Evolutionary conservation across 2,329 filamentous ascomycete species (phyloP).

Genomic region (Amylocarpus encephaloides): DNA sequence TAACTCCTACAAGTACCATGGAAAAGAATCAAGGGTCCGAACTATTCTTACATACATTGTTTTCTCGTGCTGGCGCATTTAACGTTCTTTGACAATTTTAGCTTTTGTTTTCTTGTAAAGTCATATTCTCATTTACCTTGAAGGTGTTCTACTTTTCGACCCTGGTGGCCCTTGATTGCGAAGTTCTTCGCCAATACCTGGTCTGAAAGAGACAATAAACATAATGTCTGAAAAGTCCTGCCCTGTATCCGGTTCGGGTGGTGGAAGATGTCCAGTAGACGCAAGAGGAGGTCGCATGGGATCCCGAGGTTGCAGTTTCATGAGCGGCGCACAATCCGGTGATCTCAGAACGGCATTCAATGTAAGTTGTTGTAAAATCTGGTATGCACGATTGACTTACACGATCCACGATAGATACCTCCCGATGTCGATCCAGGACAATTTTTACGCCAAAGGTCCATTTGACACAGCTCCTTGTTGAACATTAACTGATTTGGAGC

Average conservation of each 20-base stretch:
- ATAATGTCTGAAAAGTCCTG: constrained; percentile 21
- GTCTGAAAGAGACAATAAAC: not conserved
- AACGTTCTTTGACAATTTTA: too few relatives aligned
- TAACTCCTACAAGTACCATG: too few relatives aligned
- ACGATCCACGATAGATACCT: constrained; percentile 34
- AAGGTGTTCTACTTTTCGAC: not conserved
- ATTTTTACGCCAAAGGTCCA: constrained; percentile 36
- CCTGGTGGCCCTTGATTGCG: not conserved
- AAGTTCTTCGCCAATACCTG: not conserved
- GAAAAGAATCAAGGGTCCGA: too few relatives aligned
- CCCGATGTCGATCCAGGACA: constrained; percentile 25
- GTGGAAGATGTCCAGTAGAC: constrained; percentile 13
- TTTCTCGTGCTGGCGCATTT: too few relatives aligned
- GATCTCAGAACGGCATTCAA: constrained; percentile 33
- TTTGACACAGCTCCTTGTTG: not conserved
- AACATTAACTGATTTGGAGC: not conserved
- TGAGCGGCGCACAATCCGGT: constrained; percentile 28
- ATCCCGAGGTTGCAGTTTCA: constrained; percentile 32
- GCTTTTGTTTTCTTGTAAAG: too few relatives aligned
- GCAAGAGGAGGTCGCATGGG: constrained; percentile 18
- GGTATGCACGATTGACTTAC: too few relatives aligned
- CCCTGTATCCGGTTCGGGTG: constrained; percentile 17
- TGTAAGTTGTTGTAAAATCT: not conserved
- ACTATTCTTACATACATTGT: too few relatives aligned
- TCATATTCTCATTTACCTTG: not conserved